Base-by-base conservation (phyloP, 2,329 filamentous ascomycete genomes). In the Spiromastix sp. region DNA sequence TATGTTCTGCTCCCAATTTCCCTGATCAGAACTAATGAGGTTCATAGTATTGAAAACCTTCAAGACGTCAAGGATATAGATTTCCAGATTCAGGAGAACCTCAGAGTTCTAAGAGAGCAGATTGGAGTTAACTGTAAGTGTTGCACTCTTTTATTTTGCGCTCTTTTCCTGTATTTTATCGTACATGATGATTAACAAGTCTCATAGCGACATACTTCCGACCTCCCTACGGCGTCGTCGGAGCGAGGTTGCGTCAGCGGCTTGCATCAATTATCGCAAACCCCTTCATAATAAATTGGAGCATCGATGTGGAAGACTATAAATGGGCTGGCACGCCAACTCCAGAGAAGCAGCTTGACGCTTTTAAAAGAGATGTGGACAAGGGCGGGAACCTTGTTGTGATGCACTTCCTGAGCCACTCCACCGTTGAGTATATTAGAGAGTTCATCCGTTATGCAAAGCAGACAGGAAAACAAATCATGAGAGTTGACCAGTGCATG, bases 301-400 rank as follows among this genome's bases (percentile, higher is more conserved):
- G 69, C 48, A 72, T 83, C 29, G 78, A 83, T 48, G 72, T 81
- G 20, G 74, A 82, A 60, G 79, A 83, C 51, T 82, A 77, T 75
- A 48, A 79, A 16, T 83, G 77, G 75, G 77, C 74, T 1, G 59
- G 69, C 50, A 70, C 66, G 0, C 48, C 58, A 28, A 81, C 76
- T 3, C 78, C 78, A 1, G 72, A 80, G 60, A 75, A 76, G 48
- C 79, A 82, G 57, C 58, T 80, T 10, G 72, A 73, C 3, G 74
- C 77, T 9, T 82, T 83, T 57, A 67, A 72, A 50, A 64, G 71
- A 3, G 75, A 79, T 49, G 66, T 82, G 2, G 61, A 64, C 16
- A 72, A 69, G 47, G 78, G 78, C 1, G 78, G 78, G 2, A 68
- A 70, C 43, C 57, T 83, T 32, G 74, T 79, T 0, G 79, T 83